Percentiles rank a stretch among this genome's conserved stretches.
These are phyloP conservation scores for Penicillium turbatum DNA, from an alignment of 495 filamentous ascomycete genomes.

Conservation along the genomic window DNA sequence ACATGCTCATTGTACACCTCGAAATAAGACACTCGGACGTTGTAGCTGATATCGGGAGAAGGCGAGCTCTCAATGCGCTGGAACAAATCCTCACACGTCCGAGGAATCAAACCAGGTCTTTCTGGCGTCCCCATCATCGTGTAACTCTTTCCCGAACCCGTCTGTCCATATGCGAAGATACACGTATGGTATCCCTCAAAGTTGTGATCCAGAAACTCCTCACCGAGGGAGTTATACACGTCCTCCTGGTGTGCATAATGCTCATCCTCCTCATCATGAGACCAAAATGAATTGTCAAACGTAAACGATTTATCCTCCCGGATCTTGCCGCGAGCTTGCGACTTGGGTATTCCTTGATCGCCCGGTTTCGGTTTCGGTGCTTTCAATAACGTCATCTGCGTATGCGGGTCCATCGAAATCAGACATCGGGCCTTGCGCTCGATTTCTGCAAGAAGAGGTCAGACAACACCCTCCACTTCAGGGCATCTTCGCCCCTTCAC, in stretches of 20 bases:
- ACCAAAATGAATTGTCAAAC: conserved; percentile 99
- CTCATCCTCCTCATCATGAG: conserved; percentile 66
- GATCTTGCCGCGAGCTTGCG: conserved; percentile 64
- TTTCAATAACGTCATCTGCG: conserved; percentile 70
- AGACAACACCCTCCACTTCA: neutral
- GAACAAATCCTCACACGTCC: conserved; percentile 96
- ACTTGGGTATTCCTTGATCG: conserved; percentile 62
- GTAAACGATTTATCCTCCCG: conserved; percentile 87
- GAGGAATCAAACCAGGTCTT: conserved; percentile 86
- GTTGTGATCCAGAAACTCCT: conserved; percentile 98
- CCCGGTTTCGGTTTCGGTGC: conserved; percentile 57
- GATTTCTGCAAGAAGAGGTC: conserved; percentile 54
- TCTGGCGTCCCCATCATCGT: conserved; percentile 97
- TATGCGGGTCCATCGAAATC: conserved; percentile 81
- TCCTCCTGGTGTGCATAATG: conserved; percentile 86
- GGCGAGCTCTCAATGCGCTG: conserved; percentile 84
- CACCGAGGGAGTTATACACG: conserved; percentile 89
- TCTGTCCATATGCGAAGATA: conserved; percentile 98
- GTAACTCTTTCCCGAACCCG: conserved; percentile 95
- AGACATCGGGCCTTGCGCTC: conserved; percentile 77
- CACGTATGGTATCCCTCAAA: conserved; percentile 99
- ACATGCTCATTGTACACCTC: conserved; percentile 99
- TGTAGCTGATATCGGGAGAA: conserved; percentile 86
- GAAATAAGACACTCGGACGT: conserved; percentile 95
- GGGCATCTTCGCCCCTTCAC: neutral